phyloP scores from a whole-genome alignment of 2,329 filamentous ascomycete species.

The Emergomyces africanus region DNA sequence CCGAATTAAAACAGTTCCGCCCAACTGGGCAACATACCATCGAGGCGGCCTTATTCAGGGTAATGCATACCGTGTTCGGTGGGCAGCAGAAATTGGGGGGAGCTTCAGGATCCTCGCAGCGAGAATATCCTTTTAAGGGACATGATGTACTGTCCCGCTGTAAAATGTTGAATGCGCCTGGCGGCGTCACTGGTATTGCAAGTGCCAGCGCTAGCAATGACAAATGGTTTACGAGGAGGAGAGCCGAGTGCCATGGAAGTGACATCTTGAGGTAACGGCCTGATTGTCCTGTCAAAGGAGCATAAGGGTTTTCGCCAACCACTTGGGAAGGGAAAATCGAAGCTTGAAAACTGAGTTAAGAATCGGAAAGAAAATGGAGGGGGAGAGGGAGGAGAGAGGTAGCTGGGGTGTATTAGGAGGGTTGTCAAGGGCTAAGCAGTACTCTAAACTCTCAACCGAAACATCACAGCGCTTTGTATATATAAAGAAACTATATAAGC shows the following conservation, averaged over 20 bases:
- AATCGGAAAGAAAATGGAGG: background rate
- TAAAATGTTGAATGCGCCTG: conserved; percentile 13
- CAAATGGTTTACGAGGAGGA: background rate
- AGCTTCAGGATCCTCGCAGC: conserved; percentile 25
- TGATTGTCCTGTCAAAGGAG: background rate
- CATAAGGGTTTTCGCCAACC: background rate
- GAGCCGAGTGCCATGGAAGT: background rate
- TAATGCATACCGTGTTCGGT: conserved; percentile 27
- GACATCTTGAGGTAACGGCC: background rate
- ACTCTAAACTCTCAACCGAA: background rate
- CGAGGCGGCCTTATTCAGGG: conserved; percentile 29
- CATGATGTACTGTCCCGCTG: conserved; percentile 19
- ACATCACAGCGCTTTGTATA: background rate
- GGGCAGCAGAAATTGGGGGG: conserved; percentile 34
- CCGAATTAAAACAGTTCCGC: conserved; percentile 28
- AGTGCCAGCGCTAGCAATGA: conserved; percentile 4
- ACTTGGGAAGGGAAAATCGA: background rate
- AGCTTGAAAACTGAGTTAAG: background rate
- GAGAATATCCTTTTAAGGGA: conserved; percentile 18
- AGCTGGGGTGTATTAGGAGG: background rate
- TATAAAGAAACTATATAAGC: background rate
- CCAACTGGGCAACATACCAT: conserved; percentile 36
- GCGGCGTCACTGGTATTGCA: conserved; percentile 12
- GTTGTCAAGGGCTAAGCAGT: background rate
- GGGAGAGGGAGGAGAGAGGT: background rate